Evolutionary conservation across 1,284 basidiomycete species (phyloP).

Genomic region (Filobasidium uniguttulatum): DNA sequence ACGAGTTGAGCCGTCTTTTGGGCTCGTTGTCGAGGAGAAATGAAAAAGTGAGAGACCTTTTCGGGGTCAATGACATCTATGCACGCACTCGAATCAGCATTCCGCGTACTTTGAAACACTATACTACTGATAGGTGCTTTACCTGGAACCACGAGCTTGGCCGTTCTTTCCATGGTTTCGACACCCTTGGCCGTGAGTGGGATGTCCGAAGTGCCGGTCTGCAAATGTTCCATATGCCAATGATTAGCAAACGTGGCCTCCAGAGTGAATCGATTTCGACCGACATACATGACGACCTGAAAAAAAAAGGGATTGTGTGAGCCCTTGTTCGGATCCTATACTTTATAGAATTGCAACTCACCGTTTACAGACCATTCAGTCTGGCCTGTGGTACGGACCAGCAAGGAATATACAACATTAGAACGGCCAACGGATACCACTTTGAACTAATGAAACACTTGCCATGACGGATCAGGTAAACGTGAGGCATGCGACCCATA

Average conservation of each 20-base stretch:
- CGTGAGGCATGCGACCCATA: constrained; percentile 33
- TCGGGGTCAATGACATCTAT: constrained; percentile 64
- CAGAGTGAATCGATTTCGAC: background rate
- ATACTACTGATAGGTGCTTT: background rate
- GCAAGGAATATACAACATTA: too few relatives aligned
- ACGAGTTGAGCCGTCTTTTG: constrained; percentile 66
- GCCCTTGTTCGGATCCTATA: background rate
- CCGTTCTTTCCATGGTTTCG: constrained; percentile 53
- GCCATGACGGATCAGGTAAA: constrained; percentile 37
- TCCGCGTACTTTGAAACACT: too few relatives aligned
- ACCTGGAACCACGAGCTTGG: constrained; percentile 47
- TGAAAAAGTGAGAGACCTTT: constrained; percentile 59
- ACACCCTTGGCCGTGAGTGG: constrained; percentile 72
- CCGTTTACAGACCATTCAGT: constrained; percentile 90
- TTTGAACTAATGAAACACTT: constrained; percentile 1
- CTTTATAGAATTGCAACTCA: constrained; percentile 28
- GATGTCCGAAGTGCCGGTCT: constrained; percentile 82
- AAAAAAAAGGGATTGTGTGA: background rate
- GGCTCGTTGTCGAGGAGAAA: constrained; percentile 74
- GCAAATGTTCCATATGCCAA: background rate
- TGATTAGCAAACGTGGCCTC: background rate
- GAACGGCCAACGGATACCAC: background rate
- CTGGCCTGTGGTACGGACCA: constrained; percentile 49
- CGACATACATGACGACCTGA: constrained; percentile 53
- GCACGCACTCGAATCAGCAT: background rate